phyloP scores from a whole-genome alignment of 352 stramenopile genomes.

The Nothophytophthora sp. region DNA sequence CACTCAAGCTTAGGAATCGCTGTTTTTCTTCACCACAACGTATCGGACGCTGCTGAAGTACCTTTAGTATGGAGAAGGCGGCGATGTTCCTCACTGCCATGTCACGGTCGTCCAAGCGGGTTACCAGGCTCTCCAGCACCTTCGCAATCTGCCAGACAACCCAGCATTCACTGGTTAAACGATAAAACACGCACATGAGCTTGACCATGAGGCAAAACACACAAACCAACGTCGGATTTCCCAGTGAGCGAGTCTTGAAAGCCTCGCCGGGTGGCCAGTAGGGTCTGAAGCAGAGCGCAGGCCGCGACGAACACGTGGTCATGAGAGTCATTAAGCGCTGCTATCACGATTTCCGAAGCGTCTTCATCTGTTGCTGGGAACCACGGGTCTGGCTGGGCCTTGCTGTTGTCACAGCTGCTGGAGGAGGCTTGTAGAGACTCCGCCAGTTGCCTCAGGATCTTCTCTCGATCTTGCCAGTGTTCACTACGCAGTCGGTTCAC shows the following conservation, averaged over 20 bases:
- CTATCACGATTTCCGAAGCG: slow-evolving; percentile 5
- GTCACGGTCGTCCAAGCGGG: slow-evolving; percentile 9
- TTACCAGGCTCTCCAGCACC: slow-evolving; percentile 8
- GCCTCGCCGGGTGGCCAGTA: slow-evolving; percentile 6
- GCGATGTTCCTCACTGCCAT: slow-evolving; percentile 10
- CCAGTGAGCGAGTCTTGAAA: slow-evolving; percentile 15
- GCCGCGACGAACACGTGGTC: slow-evolving; percentile 13
- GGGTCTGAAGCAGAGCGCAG: slow-evolving; percentile 10
- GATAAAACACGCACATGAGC: no score
- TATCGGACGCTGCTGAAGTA: not conserved
- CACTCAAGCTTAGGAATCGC: not conserved
- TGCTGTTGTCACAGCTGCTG: not conserved
- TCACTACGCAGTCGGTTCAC: not conserved
- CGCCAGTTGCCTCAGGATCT: slow-evolving; percentile 12
- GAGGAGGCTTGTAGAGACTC: not conserved
- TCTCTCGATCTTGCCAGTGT: slow-evolving; percentile 4
- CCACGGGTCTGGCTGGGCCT: not conserved
- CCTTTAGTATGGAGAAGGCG: slow-evolving; percentile 16
- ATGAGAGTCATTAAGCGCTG: slow-evolving; percentile 10
- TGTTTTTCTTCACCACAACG: not conserved
- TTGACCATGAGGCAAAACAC: no score
- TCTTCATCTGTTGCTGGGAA: slow-evolving; percentile 1
- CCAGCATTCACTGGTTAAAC: not conserved
- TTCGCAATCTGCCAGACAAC: slow-evolving; percentile 8
- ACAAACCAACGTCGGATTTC: slow-evolving; percentile 9